These are phyloP conservation scores for Diaporthe citrichinensis DNA, from an alignment of 2,329 filamentous ascomycete species.

Conservation along the genomic window DNA sequence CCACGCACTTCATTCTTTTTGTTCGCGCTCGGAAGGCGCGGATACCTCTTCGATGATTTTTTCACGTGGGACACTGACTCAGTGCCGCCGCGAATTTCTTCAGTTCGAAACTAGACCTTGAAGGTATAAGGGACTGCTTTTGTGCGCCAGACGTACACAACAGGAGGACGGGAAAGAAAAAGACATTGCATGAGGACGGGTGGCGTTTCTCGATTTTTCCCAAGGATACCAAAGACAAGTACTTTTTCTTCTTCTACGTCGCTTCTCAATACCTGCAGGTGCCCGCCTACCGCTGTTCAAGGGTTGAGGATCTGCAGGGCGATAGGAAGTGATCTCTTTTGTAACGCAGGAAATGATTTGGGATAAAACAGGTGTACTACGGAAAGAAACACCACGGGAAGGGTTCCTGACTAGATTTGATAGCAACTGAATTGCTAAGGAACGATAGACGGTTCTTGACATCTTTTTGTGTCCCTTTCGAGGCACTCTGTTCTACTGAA, in stretches of 20 bases:
- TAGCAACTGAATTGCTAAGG: neutral
- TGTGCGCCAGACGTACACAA: neutral
- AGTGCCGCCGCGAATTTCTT: neutral
- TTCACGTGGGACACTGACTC: neutral
- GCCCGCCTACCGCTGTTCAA: too few species aligned
- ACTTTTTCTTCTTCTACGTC: neutral
- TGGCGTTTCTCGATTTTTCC: conserved; percentile 18
- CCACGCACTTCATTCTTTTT: neutral
- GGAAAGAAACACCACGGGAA: neutral
- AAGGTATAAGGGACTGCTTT: conserved; percentile 3
- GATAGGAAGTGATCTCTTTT: neutral
- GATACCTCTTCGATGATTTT: neutral
- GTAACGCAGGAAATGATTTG: conserved; percentile 1
- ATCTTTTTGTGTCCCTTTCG: neutral
- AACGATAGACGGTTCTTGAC: neutral
- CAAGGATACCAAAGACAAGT: conserved; percentile 37
- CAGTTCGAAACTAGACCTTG: conserved; percentile 21
- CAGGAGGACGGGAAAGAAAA: neutral
- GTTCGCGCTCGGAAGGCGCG: neutral
- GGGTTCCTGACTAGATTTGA: conserved; percentile 13
- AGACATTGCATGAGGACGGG: conserved; percentile 7
- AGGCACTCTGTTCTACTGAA: neutral
- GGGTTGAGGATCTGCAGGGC: neutral
- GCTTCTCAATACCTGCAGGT: neutral
- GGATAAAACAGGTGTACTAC: neutral